Conservation (phyloP, 176 grass and related monocot genomes). For the Paspalum vaginatum region DNA sequence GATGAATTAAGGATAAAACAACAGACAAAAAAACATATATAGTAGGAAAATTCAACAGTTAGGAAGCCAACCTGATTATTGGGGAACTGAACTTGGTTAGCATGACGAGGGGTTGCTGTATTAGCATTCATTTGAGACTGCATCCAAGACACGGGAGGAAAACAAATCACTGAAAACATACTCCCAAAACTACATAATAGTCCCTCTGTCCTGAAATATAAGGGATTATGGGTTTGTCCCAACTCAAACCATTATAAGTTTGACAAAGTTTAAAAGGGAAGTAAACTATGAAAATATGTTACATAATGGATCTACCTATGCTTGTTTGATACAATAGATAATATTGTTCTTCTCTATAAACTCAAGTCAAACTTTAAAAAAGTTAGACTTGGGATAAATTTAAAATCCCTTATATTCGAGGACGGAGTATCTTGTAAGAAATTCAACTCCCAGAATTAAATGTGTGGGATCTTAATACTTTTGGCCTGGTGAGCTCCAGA, state of each 20-base stretch:
- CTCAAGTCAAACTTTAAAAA: not conserved
- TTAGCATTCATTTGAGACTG: conserved; percentile 44
- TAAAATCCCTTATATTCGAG: too few relatives aligned
- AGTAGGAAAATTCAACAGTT: conserved; percentile 15
- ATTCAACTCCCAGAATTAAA: conserved; percentile 30
- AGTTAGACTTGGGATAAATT: not conserved
- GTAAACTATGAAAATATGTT: too few relatives aligned
- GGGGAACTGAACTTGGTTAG: conserved; percentile 40
- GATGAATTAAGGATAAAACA: conserved; percentile 25
- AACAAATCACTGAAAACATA: conserved; percentile 20
- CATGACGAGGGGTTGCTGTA: conserved; percentile 17
- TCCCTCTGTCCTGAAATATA: too few relatives aligned
- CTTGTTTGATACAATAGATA: too few relatives aligned
- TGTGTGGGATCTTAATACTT: conserved; percentile 49
- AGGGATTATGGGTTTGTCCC: too few relatives aligned
- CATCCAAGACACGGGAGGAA: not conserved
- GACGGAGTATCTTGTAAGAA: not conserved
- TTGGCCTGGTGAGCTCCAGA: conserved; percentile 67
- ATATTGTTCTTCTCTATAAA: too few relatives aligned
- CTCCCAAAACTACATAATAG: not conserved
- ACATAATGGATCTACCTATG: too few relatives aligned
- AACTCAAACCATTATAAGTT: too few relatives aligned
- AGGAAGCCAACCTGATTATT: conserved; percentile 50
- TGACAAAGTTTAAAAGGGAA: too few relatives aligned
- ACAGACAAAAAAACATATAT: not conserved